Conservation (phyloP, 2,329 filamentous ascomycete species). For the Fusarium metavorans region DNA sequence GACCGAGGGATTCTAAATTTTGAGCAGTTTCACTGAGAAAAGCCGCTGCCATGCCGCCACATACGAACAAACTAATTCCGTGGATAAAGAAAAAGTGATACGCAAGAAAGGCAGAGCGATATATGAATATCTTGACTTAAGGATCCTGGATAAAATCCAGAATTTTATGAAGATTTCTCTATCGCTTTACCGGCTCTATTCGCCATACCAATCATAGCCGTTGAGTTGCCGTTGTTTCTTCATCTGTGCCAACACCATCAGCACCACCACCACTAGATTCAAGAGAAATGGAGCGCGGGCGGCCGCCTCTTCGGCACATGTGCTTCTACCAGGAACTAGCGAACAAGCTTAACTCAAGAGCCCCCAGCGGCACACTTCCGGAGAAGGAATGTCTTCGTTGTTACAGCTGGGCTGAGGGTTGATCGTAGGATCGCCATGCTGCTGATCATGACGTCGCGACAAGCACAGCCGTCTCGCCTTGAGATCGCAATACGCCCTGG, state of each 20-base stretch:
- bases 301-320: neutral
- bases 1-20: neutral
- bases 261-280: neutral
- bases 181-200: neutral
- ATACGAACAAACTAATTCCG: neutral
- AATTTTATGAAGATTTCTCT: neutral
- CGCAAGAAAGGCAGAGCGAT: neutral
- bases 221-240: neutral
- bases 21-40: neutral
- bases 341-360: neutral
- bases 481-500: neutral
- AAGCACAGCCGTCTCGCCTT: neutral
- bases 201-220: no score
- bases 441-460: neutral
- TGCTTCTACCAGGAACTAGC: neutral
- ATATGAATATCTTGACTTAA: neutral
- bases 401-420: neutral
- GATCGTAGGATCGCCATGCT: neutral
- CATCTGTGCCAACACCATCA: neutral
- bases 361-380: neutral
- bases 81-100: neutral
- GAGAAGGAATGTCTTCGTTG: neutral
- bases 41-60: neutral
- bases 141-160: neutral
- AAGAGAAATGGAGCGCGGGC: neutral